Evolutionary conservation across 192 early-diverging fungal species (phyloP).

Genomic region (Spizellomyces punctatus): DNA sequence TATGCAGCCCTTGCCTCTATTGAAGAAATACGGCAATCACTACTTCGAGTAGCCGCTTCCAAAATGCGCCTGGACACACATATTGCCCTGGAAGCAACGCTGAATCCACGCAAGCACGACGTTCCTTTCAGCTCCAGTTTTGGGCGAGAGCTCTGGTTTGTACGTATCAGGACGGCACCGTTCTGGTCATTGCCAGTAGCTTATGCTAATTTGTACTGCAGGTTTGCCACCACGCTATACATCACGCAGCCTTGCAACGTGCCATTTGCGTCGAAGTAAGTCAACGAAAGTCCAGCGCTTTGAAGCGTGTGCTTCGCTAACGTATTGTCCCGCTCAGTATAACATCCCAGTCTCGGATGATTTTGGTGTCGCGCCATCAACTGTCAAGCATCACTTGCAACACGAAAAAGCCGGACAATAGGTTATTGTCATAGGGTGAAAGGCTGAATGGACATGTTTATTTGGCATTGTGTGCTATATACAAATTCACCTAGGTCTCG

Average conservation of each 20-base stretch:
- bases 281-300: background rate
- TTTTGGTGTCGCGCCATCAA: slow-evolving; percentile 35
- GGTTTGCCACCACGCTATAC: slow-evolving; percentile 35
- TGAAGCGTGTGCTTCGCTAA: slow-evolving; percentile 6
- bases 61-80: slow-evolving; percentile 11
- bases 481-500: background rate
- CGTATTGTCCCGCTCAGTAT: slow-evolving; percentile 2
- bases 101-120: background rate
- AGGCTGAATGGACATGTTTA: too few species aligned
- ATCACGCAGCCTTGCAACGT: slow-evolving; percentile 34
- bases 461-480: background rate
- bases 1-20: background rate
- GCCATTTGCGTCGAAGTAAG: slow-evolving; percentile 31
- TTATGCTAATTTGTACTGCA: background rate
- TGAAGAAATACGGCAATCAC: background rate
- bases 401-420: background rate
- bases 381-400: slow-evolving; percentile 20
- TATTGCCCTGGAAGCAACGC: slow-evolving; percentile 2
- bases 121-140: background rate
- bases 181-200: background rate
- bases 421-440: background rate
- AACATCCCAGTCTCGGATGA: slow-evolving; percentile 16
- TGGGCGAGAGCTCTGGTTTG: slow-evolving; percentile 35
- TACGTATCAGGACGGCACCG: background rate
- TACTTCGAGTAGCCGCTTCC: slow-evolving; percentile 8